These are phyloP conservation scores for Boletellus deceptivus DNA, from an alignment of 1,284 basidiomycete genomes.

Conservation along the genomic window DNA sequence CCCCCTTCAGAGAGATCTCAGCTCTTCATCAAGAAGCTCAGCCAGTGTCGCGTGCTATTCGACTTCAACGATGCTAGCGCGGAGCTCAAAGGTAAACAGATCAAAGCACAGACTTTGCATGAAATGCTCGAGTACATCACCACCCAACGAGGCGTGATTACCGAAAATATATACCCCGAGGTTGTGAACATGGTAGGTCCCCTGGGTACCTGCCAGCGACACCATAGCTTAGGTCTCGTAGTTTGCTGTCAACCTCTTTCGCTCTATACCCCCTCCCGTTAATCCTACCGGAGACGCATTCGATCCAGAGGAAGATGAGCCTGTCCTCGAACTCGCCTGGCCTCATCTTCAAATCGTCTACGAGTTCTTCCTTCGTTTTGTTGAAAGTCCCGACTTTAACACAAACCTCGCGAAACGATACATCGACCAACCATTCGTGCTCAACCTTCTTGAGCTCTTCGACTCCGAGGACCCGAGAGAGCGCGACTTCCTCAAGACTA, in stretches of 20 bases:
- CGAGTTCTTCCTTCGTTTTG: constrained; percentile 99
- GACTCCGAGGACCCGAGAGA: constrained; percentile 99
- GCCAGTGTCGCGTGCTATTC: constrained; percentile 95
- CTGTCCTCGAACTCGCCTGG: constrained; percentile 98
- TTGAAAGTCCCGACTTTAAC: constrained; percentile 98
- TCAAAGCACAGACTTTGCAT: constrained; percentile 96
- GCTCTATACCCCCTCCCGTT: constrained; percentile 98
- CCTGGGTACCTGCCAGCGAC: constrained; percentile 8
- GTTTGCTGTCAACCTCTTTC: constrained; percentile 98
- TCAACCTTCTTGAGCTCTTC: constrained; percentile 96
- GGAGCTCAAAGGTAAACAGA: constrained; percentile 96
- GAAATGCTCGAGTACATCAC: constrained; percentile 99
- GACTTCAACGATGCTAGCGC: constrained; percentile 98
- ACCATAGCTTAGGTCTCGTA: constrained; percentile 34
- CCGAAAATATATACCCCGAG: constrained; percentile 97
- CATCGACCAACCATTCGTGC: constrained; percentile 95
- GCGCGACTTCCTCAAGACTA: constrained; percentile 99
- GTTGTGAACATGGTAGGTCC: constrained; percentile 91
- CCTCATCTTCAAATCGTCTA: constrained; percentile 99
- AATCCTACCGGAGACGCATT: constrained; percentile 98
- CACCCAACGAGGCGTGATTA: constrained; percentile 93
- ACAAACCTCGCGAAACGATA: constrained; percentile 97
- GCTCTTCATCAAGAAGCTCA: constrained; percentile 92
- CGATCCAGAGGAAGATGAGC: constrained; percentile 99
- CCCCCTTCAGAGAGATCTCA: constrained; percentile 85